Conservation (phyloP, 2,329 filamentous ascomycete species). For the Stagonosporopsis vannaccii region DNA sequence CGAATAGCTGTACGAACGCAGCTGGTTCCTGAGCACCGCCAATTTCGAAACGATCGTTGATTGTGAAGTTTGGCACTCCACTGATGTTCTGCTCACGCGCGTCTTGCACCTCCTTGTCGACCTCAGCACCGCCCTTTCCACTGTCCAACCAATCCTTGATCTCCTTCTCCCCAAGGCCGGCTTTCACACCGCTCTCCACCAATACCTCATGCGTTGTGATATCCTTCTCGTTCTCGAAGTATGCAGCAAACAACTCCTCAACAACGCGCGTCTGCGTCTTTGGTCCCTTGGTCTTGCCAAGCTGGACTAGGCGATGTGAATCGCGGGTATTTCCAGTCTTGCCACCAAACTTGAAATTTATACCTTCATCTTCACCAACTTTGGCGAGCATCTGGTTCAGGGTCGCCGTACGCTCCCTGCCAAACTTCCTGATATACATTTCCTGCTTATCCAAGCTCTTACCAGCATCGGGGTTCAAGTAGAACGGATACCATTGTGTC, state of each 20-base stretch:
- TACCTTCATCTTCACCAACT: slow-evolving; percentile 70
- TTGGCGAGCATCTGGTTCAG: slow-evolving; percentile 65
- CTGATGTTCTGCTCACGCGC: slow-evolving; percentile 60
- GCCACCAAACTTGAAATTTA: slow-evolving; percentile 75
- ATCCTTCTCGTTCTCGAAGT: slow-evolving; percentile 59
- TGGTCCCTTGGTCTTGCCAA: slow-evolving; percentile 64
- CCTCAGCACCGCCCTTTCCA: slow-evolving; percentile 54
- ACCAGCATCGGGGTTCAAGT: slow-evolving; percentile 73
- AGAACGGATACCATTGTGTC: slow-evolving; percentile 80
- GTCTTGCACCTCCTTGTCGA: slow-evolving; percentile 57
- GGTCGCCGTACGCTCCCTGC: slow-evolving; percentile 64
- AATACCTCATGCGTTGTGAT: slow-evolving; percentile 54
- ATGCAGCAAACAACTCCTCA: slow-evolving; percentile 51
- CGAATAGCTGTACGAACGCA: slow-evolving; percentile 71
- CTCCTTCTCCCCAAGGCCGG: slow-evolving; percentile 54
- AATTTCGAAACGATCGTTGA: slow-evolving; percentile 72
- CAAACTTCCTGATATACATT: slow-evolving; percentile 70
- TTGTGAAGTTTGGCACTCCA: slow-evolving; percentile 78
- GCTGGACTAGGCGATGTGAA: slow-evolving; percentile 74
- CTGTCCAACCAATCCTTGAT: slow-evolving; percentile 53
- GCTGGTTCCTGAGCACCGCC: slow-evolving; percentile 75
- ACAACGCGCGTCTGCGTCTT: slow-evolving; percentile 57
- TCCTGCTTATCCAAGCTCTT: slow-evolving; percentile 62
- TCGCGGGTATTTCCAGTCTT: slow-evolving; percentile 79
- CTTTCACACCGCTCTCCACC: slow-evolving; percentile 51